Conservation (phyloP, 371 early-diverging fungal species). For the Syncephalastrum sp. region DNA sequence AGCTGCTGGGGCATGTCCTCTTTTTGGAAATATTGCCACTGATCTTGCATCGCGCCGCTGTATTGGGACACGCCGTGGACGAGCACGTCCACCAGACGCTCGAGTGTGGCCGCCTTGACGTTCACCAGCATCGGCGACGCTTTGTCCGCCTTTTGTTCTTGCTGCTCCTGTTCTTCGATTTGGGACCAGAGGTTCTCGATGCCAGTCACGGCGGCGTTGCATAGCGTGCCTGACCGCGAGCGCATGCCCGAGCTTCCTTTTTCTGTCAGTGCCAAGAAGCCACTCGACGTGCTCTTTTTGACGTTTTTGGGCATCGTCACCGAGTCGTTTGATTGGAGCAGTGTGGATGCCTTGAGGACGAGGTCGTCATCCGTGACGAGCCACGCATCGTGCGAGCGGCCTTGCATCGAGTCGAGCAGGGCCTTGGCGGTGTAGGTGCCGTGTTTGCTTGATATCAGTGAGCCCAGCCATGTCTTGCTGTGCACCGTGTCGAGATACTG, state of each 20-base stretch:
- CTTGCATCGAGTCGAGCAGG: conserved; percentile 25
- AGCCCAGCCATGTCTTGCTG: conserved; percentile 38
- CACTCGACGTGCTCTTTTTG: conserved; percentile 16
- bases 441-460: conserved; percentile 29
- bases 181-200: background rate
- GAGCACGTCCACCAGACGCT: conserved; percentile 50
- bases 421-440: conserved; percentile 27
- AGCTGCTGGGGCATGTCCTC: conserved; percentile 11
- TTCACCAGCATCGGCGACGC: conserved; percentile 18
- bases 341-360: conserved; percentile 27
- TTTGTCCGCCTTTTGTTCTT: background rate
- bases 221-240: conserved; percentile 20
- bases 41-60: conserved; percentile 38
- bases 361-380: conserved; percentile 18
- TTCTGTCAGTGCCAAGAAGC: conserved; percentile 19
- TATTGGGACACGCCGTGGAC: conserved; percentile 50
- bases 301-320: conserved; percentile 5
- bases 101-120: conserved; percentile 56
- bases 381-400: conserved; percentile 15
- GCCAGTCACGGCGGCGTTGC: background rate
- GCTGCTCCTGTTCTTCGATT: conserved; percentile 11
- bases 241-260: conserved; percentile 20
- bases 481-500: conserved; percentile 19
- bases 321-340: conserved; percentile 16
- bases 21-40: conserved; percentile 34